Percentiles rank a stretch among this genome's conserved stretches.
Conservation (phyloP, 2,329 filamentous ascomycete species). For the Stagonosporopsis tanaceti region DNA sequence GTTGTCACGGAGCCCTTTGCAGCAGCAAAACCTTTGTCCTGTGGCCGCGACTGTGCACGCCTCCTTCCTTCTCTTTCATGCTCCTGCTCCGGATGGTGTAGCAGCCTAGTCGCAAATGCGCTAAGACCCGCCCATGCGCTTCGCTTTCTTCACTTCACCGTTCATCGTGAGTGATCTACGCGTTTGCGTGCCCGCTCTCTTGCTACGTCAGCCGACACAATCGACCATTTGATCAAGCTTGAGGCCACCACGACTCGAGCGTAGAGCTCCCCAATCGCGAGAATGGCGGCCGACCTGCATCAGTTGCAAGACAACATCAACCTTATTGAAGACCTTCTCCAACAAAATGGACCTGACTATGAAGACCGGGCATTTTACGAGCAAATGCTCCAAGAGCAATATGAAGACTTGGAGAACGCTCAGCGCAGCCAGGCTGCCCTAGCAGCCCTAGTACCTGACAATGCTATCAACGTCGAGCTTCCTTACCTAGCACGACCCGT, state of each 20-base stretch:
- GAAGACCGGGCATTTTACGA: slow-evolving; percentile 8
- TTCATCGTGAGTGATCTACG: not conserved
- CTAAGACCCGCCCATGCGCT: not conserved
- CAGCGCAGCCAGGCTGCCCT: not conserved
- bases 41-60: slow-evolving; percentile 3
- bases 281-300: slow-evolving; percentile 6
- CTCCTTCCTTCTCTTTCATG: slow-evolving; percentile 9
- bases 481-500: not conserved
- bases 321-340: slow-evolving; percentile 15
- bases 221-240: not conserved
- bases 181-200: not conserved
- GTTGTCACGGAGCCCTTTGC: not conserved
- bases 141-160: slow-evolving; percentile 1
- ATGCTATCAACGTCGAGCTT: not conserved
- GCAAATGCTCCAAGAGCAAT: slow-evolving; percentile 16
- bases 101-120: slow-evolving; percentile 10
- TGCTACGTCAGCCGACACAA: not conserved
- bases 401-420: slow-evolving; percentile 1
- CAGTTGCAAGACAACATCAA: slow-evolving; percentile 14
- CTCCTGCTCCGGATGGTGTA: slow-evolving; percentile 4
- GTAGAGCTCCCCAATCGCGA: not conserved
- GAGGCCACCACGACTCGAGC: not conserved
- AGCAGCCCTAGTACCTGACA: not conserved
- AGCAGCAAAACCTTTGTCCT: slow-evolving; percentile 2
- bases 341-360: slow-evolving; percentile 6